Evolutionary conservation across 441 rosid genomes (phyloP).

Genomic region (Cnidoscolus chayamansa): DNA sequence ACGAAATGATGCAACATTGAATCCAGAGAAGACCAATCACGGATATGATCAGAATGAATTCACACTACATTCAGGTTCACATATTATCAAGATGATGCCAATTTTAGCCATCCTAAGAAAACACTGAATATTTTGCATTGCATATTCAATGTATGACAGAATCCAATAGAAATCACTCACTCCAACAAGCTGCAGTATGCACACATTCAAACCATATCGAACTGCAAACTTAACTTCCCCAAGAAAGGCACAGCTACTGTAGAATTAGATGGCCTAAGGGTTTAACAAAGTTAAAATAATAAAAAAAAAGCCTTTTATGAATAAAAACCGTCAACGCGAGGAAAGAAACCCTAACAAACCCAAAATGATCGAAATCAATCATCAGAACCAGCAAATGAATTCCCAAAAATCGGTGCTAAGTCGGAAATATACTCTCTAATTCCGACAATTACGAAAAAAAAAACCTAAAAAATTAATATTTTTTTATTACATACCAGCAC

Average conservation of each 20-base stretch:
- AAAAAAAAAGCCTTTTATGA: neutral
- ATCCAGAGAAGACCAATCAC: neutral
- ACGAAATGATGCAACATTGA: neutral
- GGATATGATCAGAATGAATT: neutral
- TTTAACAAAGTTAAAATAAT: neutral
- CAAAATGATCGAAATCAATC: neutral
- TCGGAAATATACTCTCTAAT: neutral
- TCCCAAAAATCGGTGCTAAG: neutral
- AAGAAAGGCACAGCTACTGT: neutral
- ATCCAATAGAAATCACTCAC: neutral
- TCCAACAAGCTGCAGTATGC: neutral
- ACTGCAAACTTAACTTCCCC: neutral
- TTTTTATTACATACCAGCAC: conserved; percentile 60
- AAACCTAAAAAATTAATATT: neutral
- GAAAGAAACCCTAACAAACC: neutral
- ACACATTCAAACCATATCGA: neutral
- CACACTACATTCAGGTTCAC: neutral
- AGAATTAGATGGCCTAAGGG: neutral
- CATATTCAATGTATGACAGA: neutral
- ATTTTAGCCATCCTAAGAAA: neutral
- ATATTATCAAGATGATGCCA: neutral
- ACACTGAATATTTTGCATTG: neutral
- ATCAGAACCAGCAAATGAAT: neutral
- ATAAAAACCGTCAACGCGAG: too few relatives aligned
- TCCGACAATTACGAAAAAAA: neutral